Conservation (phyloP, 345 rosid genomes). For the Salix caprea region DNA sequence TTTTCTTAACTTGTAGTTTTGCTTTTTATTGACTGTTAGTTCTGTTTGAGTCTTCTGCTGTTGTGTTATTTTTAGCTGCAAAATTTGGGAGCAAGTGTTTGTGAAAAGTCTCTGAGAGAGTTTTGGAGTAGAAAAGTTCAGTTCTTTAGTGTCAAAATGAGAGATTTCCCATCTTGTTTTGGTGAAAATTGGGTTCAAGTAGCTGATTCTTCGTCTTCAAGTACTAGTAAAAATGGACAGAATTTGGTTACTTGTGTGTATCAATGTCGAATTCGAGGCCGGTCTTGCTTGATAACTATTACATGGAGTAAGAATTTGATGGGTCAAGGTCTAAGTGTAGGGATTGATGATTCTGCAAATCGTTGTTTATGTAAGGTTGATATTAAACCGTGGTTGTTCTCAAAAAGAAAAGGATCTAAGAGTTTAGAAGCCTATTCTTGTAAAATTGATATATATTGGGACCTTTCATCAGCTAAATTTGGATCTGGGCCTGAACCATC, state of each 20-base stretch:
- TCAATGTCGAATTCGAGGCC: constrained; percentile 62
- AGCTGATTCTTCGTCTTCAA: constrained; percentile 74
- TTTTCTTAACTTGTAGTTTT: constrained; percentile 7
- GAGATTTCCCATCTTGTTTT: constrained; percentile 93
- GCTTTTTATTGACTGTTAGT: background rate
- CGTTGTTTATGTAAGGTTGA: constrained; percentile 84
- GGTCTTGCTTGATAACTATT: constrained; percentile 64
- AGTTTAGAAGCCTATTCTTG: constrained; percentile 65
- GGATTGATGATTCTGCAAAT: constrained; percentile 69
- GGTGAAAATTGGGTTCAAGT: constrained; percentile 90
- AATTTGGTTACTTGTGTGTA: constrained; percentile 71
- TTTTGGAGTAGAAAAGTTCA: constrained; percentile 16
- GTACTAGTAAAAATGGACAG: constrained; percentile 54
- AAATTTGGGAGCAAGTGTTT: constrained; percentile 25
- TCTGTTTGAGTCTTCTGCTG: constrained; percentile 6
- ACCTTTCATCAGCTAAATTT: constrained; percentile 74
- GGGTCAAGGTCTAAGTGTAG: constrained; percentile 83
- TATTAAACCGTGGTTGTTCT: constrained; percentile 90
- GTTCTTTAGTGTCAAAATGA: constrained; percentile 43
- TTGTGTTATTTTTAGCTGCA: constrained; percentile 29
- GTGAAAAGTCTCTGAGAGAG: constrained; percentile 29
- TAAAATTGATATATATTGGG: constrained; percentile 73
- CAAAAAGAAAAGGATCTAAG: constrained; percentile 89
- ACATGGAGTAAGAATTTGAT: constrained; percentile 84
- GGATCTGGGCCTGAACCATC: constrained; percentile 88